A percentile compares a stretch with the other conserved stretches of the same genome.
These are phyloP conservation scores for Mrakia blollopis DNA, from an alignment of 768 basidiomycete genomes.

Conservation along the genomic window DNA sequence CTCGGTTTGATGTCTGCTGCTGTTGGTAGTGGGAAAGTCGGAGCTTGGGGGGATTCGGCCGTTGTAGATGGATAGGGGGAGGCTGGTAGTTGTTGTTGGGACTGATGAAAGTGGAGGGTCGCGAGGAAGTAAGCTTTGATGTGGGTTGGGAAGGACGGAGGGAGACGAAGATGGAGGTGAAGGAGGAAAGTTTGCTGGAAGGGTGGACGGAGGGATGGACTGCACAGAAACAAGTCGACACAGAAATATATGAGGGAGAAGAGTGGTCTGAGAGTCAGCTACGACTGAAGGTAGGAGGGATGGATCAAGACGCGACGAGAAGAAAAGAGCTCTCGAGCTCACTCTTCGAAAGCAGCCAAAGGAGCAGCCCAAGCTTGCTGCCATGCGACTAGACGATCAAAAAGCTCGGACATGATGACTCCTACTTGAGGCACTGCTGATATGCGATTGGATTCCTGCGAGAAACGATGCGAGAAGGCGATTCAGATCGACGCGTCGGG, in stretches of 20 bases:
- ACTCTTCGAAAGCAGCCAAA: conserved; percentile 30
- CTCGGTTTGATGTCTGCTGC: conserved; percentile 51
- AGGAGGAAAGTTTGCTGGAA: conserved; percentile 58
- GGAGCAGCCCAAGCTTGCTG: conserved; percentile 60
- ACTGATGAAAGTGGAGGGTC: conserved; percentile 11
- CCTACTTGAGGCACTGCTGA: conserved; percentile 52
- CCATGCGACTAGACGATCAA: conserved; percentile 64
- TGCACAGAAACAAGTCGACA: not conserved
- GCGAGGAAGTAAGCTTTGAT: conserved; percentile 53
- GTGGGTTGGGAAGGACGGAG: conserved; percentile 60
- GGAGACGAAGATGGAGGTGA: conserved; percentile 65
- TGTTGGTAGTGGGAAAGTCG: conserved; percentile 18
- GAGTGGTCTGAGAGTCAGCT: conserved; percentile 59
- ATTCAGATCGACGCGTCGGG: not conserved
- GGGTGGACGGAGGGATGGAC: conserved; percentile 18
- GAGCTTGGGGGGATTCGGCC: conserved; percentile 32
- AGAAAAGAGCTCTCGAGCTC: not conserved
- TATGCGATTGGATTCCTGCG: conserved; percentile 7
- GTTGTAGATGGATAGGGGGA: conserved; percentile 14
- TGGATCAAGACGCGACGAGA: not conserved
- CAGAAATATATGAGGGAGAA: not conserved
- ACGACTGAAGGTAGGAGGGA: not conserved
- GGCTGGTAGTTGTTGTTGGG: not conserved
- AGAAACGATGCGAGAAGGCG: not conserved
- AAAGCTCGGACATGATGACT: conserved; percentile 53